These are phyloP conservation scores for Aspergillus carbonarius DNA, from an alignment of 2,329 filamentous ascomycete genomes.

Conservation along the genomic window DNA sequence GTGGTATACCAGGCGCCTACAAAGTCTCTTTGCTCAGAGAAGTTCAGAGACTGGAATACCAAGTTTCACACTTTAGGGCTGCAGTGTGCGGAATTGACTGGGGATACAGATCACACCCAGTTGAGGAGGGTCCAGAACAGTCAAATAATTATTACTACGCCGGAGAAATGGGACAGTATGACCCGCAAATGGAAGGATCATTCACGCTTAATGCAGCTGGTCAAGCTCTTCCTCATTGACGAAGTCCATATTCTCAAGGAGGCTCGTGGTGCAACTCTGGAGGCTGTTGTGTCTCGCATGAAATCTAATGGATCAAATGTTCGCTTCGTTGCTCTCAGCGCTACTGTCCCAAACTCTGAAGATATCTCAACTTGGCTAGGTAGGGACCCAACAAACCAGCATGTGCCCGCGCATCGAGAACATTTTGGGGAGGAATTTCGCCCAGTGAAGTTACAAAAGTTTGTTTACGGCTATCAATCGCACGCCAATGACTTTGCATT, in stretches of 20 bases:
- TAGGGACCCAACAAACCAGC: constrained; percentile 57
- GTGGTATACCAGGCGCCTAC: constrained; percentile 83
- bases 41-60: constrained; percentile 71
- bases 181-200: constrained; percentile 86
- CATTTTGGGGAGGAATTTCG: constrained; percentile 77
- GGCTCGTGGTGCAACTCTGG: constrained; percentile 72
- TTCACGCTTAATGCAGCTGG: constrained; percentile 67
- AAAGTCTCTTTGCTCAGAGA: constrained; percentile 77
- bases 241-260: constrained; percentile 87
- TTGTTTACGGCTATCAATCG: constrained; percentile 70
- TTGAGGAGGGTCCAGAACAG: constrained; percentile 69
- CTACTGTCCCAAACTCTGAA: constrained; percentile 77
- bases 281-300: constrained; percentile 84
- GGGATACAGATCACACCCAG: constrained; percentile 70
- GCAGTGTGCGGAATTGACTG: constrained; percentile 74
- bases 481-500: constrained; percentile 72
- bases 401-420: constrained; percentile 65
- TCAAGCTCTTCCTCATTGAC: constrained; percentile 80
- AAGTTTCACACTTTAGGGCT: constrained; percentile 70
- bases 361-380: constrained; percentile 82
- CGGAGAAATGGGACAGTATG: constrained; percentile 89
- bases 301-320: constrained; percentile 74
- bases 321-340: constrained; percentile 77
- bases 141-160: constrained; percentile 81
- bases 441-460: constrained; percentile 72